These are phyloP conservation scores for Pseudozyma hubeiensis DNA, from an alignment of 1,284 basidiomycete species.

Conservation along the genomic window DNA sequence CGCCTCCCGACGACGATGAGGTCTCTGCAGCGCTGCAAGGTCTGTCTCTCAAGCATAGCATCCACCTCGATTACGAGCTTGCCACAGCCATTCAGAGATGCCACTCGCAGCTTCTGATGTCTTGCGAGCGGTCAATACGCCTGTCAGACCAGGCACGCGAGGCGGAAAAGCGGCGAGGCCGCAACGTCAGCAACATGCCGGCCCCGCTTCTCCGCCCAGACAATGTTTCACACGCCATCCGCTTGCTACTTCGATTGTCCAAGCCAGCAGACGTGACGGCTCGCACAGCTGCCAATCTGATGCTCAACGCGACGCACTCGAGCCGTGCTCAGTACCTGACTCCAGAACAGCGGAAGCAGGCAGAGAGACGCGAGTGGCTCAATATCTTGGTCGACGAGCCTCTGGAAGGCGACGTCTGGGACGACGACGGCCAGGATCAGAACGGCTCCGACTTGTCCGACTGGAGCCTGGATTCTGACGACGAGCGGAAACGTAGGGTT, in stretches of 20 bases:
- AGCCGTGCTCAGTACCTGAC: constrained; percentile 34
- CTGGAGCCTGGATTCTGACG: constrained; percentile 40
- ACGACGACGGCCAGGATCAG: constrained; percentile 10
- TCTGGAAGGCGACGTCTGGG: constrained; percentile 32
- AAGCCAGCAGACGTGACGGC: constrained; percentile 39
- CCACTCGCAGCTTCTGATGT: constrained; percentile 26
- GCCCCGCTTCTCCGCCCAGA: constrained; percentile 38
- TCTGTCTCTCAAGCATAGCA: constrained; percentile 42
- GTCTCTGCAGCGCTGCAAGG: constrained; percentile 32
- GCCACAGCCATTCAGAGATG: constrained; percentile 27
- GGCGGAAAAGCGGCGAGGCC: constrained; percentile 15
- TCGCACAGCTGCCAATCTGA: constrained; percentile 36
- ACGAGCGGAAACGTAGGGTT: constrained; percentile 10
- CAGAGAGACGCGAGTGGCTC: constrained; percentile 40
- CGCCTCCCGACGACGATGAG: constrained; percentile 32
- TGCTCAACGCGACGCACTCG: constrained; percentile 32
- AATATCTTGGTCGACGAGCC: constrained; percentile 40
- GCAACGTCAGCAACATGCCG: constrained; percentile 12
- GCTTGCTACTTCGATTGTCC: constrained; percentile 34
- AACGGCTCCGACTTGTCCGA: constrained; percentile 37
- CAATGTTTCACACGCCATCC: constrained; percentile 36
- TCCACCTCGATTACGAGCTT: constrained; percentile 44
- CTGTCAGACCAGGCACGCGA: constrained; percentile 24
- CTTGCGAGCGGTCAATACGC: constrained; percentile 20
- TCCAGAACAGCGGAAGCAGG: constrained; percentile 34